Percentiles rank a stretch among this genome's conserved stretches.
These are phyloP conservation scores for Pochonia chlamydosporia DNA, from an alignment of 2,329 filamentous ascomycete species.

Conservation along the genomic window DNA sequence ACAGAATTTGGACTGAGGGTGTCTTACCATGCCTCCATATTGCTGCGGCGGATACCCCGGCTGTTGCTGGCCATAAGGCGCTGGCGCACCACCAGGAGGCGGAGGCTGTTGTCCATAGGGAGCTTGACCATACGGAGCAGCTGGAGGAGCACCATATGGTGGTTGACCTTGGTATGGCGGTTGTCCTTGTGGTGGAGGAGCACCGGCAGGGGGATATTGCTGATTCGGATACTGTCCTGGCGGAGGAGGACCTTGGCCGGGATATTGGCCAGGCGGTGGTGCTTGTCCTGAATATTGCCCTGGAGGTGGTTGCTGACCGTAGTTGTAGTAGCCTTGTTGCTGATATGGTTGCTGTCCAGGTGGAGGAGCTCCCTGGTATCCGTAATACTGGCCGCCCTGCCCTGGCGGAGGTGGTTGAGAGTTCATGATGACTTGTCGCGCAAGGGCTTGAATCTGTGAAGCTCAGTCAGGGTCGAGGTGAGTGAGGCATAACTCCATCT, in stretches of 20 bases:
- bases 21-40: background rate
- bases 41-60: background rate
- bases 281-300: too few relatives aligned
- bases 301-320: background rate
- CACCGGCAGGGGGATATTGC: background rate
- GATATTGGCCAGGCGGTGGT: too few relatives aligned
- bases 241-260: background rate
- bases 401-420: too few relatives aligned
- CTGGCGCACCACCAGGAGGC: background rate
- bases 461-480: too few relatives aligned
- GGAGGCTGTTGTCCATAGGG: background rate
- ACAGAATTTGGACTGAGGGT: background rate
- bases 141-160: conserved; percentile 1
- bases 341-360: conserved; percentile 2
- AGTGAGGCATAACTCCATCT: too few relatives aligned
- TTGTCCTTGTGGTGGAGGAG: background rate
- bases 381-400: conserved; percentile 1
- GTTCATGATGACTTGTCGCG: too few relatives aligned
- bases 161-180: conserved; percentile 2
- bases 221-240: background rate
- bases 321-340: conserved; percentile 1
- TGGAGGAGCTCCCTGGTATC: too few relatives aligned
- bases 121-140: background rate
- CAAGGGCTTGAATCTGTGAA: too few relatives aligned
- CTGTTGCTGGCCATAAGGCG: background rate